These are phyloP conservation scores for Sporobolomyces phaffii DNA, from an alignment of 768 basidiomycete genomes.

Conservation along the genomic window DNA sequence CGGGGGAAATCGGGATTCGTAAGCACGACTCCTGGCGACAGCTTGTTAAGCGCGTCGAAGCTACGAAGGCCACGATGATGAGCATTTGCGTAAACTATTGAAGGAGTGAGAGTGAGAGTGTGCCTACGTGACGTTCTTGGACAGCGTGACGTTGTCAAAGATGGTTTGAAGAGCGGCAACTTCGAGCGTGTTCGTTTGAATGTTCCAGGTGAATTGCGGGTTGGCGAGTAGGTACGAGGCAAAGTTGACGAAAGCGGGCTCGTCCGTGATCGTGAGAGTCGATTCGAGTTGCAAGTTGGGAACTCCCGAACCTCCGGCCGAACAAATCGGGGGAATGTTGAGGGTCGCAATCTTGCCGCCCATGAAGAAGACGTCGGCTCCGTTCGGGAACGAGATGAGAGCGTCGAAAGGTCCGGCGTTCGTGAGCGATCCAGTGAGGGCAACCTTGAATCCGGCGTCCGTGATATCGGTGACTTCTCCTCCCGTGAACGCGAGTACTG, in stretches of 20 bases:
- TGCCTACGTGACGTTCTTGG: constrained; percentile 50
- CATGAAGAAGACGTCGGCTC: constrained; percentile 49
- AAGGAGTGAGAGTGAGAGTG: no score
- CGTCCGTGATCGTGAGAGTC: constrained; percentile 57
- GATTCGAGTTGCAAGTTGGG: constrained; percentile 59
- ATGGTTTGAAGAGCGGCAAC: constrained; percentile 1
- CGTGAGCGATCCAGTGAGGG: constrained; percentile 47
- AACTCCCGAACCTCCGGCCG: constrained; percentile 61
- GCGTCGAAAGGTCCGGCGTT: constrained; percentile 33
- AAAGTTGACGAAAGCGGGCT: constrained; percentile 53
- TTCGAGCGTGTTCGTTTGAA: constrained; percentile 60
- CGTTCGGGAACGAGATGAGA: constrained; percentile 54
- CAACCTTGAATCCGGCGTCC: constrained; percentile 60
- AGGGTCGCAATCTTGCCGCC: constrained; percentile 53
- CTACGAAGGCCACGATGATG: not conserved
- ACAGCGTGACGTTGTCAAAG: constrained; percentile 51
- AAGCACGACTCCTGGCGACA: constrained; percentile 48
- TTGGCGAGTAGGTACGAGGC: constrained; percentile 52
- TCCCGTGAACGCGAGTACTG: constrained; percentile 55
- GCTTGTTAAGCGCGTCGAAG: constrained; percentile 29
- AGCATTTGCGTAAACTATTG: no score
- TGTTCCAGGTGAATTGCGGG: constrained; percentile 26
- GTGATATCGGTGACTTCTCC: constrained; percentile 59
- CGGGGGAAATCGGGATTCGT: constrained; percentile 62
- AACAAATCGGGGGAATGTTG: constrained; percentile 61